Evolutionary conservation across 176 grass and related monocot species (phyloP).

Genomic region (Aegilops longissima): DNA sequence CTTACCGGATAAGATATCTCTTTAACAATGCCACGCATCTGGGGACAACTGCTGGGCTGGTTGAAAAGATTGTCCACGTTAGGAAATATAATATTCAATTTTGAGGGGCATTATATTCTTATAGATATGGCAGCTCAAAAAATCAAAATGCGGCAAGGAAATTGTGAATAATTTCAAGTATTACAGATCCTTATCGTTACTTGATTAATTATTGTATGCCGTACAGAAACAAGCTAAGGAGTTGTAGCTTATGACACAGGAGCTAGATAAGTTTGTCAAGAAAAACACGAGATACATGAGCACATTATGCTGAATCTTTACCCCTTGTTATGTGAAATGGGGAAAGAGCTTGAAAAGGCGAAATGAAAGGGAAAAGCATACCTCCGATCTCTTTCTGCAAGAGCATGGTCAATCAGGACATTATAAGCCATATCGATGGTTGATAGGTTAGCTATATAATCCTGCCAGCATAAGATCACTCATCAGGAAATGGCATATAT

Average conservation of each 20-base stretch:
- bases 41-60: conserved; percentile 96
- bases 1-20: conserved; percentile 91
- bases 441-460: conserved; percentile 82
- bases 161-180: conserved; percentile 1
- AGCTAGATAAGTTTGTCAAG: not conserved
- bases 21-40: conserved; percentile 87
- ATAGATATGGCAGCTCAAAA: conserved; percentile 28
- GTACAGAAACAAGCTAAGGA: conserved; percentile 7
- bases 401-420: conserved; percentile 90
- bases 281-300: not conserved
- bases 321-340: not conserved
- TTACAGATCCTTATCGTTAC: not conserved
- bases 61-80: conserved; percentile 47
- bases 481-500: conserved; percentile 23
- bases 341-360: conserved; percentile 9
- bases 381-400: conserved; percentile 97
- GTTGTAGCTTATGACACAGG: not conserved
- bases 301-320: not conserved
- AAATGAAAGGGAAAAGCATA: conserved; percentile 42
- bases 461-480: conserved; percentile 66
- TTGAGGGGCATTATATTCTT: not conserved
- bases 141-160: conserved; percentile 10
- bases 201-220: conserved; percentile 1
- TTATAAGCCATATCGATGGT: conserved; percentile 95
- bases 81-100: conserved; percentile 14